phyloP scores from a whole-genome alignment of 2,329 filamentous ascomycete genomes.

The Biscogniauxia sp. region DNA sequence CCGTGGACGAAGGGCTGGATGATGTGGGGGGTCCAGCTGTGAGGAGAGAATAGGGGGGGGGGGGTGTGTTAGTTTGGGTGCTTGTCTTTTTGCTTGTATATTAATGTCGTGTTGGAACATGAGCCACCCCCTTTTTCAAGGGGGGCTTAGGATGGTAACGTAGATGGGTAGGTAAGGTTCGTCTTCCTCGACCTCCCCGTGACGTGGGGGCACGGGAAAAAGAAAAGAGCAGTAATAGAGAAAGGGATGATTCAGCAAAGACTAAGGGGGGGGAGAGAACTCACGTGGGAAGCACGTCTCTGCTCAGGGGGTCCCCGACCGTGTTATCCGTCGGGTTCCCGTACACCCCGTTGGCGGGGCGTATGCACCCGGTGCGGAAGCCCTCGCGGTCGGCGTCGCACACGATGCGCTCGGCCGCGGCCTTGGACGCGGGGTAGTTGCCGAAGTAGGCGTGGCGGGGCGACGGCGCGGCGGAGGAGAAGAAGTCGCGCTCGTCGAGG shows the following conservation, averaged over 20 bases:
- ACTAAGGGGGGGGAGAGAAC: conserved; percentile 15
- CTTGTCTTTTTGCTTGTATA: neutral
- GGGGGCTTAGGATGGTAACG: no score
- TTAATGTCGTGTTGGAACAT: neutral
- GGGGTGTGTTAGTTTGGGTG: neutral
- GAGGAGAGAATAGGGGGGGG: no score
- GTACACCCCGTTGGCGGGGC: conserved; percentile 53
- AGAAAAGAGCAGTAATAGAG: no score
- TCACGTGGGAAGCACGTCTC: conserved; percentile 41
- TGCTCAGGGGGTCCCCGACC: conserved; percentile 41
- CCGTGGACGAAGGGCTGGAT: conserved; percentile 42
- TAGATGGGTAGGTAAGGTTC: no score
- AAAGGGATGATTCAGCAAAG: neutral
- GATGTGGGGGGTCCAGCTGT: conserved; percentile 38
- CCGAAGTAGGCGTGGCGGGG: conserved; percentile 43
- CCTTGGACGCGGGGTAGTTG: conserved; percentile 52
- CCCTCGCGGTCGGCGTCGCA: conserved; percentile 35
- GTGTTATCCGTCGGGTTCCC: conserved; percentile 48
- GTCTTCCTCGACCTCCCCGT: no score
- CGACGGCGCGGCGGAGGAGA: conserved; percentile 33
- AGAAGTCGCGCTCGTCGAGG: conserved; percentile 44
- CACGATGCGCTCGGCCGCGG: conserved; percentile 50
- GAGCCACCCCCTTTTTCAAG: no score
- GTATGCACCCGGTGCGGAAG: conserved; percentile 50
- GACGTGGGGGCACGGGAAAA: no score